Conservation (phyloP, 345 rosid genomes). For the Lepidium aucheri region DNA sequence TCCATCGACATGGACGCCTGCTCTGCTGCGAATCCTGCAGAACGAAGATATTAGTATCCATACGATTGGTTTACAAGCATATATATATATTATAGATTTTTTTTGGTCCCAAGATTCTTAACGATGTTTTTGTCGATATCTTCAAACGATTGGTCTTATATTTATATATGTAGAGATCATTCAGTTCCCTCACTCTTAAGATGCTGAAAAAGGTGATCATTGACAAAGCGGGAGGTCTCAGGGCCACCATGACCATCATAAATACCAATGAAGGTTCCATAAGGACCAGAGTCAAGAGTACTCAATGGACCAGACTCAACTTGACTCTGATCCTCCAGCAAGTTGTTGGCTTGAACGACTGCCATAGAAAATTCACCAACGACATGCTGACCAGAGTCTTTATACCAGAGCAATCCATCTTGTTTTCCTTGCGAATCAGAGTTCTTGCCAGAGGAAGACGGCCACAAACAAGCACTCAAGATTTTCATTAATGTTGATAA, state of each 20-base stretch:
- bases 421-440: slow-evolving; percentile 66
- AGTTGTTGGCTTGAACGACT: slow-evolving; percentile 56
- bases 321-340: slow-evolving; percentile 97
- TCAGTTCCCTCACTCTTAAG: slow-evolving; percentile 58
- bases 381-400: slow-evolving; percentile 80
- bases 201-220: slow-evolving; percentile 83
- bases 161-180: neutral
- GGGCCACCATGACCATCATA: slow-evolving; percentile 99
- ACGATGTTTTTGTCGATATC: no score
- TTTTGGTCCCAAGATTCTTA: no score
- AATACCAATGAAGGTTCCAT: slow-evolving; percentile 81
- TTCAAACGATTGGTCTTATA: no score
- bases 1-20: slow-evolving; percentile 75
- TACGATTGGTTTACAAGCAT: slow-evolving; percentile 31
- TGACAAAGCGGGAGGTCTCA: slow-evolving; percentile 83
- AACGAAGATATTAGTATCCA: slow-evolving; percentile 38
- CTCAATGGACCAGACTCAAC: slow-evolving; percentile 90
- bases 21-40: slow-evolving; percentile 66
- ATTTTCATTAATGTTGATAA: slow-evolving; percentile 77
- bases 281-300: slow-evolving; percentile 73
- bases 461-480: slow-evolving; percentile 81
- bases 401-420: slow-evolving; percentile 94
- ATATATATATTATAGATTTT: neutral
- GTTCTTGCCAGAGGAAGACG: slow-evolving; percentile 50
- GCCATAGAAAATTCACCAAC: slow-evolving; percentile 96